Conservation (phyloP, 768 basidiomycete species). For the Dictyophora rubrovolvata region DNA sequence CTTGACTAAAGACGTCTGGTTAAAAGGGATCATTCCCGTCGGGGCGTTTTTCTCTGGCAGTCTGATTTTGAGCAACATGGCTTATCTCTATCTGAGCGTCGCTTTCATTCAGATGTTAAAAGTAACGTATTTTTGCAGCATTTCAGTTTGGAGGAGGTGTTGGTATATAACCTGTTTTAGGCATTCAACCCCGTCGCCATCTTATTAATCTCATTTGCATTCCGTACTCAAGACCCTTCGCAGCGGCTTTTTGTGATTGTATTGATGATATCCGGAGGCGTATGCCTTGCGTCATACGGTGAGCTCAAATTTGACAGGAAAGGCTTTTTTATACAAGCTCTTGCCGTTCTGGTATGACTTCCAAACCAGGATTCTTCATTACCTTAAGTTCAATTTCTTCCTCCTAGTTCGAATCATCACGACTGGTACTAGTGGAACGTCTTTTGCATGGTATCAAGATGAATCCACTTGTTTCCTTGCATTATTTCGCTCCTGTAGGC, state of each 20-base stretch:
- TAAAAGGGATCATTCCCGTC: slow-evolving; percentile 85
- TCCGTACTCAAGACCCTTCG: slow-evolving; percentile 82
- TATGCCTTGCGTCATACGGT: slow-evolving; percentile 82
- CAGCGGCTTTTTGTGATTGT: slow-evolving; percentile 75
- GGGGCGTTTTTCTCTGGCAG: slow-evolving; percentile 89
- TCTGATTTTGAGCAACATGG: slow-evolving; percentile 84
- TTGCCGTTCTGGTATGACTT: slow-evolving; percentile 67
- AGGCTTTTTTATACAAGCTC: slow-evolving; percentile 82
- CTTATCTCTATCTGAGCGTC: slow-evolving; percentile 84
- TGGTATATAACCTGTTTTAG: slow-evolving; percentile 39
- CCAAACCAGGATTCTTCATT: neutral
- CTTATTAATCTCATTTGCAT: slow-evolving; percentile 85
- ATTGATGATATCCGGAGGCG: slow-evolving; percentile 82
- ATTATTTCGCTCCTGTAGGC: slow-evolving; percentile 82
- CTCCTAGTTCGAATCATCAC: slow-evolving; percentile 77
- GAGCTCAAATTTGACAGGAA: slow-evolving; percentile 77
- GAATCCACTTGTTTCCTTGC: slow-evolving; percentile 91
- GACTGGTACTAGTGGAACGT: slow-evolving; percentile 93
- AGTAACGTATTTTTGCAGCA: slow-evolving; percentile 33
- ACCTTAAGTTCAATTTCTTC: slow-evolving; percentile 2
- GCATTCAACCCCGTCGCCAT: slow-evolving; percentile 88
- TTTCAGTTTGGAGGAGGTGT: too few relatives aligned
- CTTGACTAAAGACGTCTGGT: slow-evolving; percentile 68
- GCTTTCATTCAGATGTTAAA: slow-evolving; percentile 98
- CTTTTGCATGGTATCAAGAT: slow-evolving; percentile 93